Percentiles rank a stretch among this genome's conserved stretches.
phyloP scores from a whole-genome alignment of 441 rosid species.

The Corymbia citriodora region DNA sequence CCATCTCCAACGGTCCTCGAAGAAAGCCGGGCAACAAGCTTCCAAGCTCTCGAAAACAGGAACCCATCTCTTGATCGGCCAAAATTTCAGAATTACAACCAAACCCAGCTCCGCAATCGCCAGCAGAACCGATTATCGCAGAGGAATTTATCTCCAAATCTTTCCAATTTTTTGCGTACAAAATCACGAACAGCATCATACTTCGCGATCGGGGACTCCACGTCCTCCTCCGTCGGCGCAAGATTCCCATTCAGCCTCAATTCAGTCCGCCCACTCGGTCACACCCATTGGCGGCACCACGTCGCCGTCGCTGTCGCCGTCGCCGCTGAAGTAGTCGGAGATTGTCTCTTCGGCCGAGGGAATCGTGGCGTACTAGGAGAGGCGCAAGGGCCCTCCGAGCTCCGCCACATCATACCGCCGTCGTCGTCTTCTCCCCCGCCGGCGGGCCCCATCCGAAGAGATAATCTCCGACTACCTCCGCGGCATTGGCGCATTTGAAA shows the following conservation, averaged over 20 bases:
- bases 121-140: background rate
- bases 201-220: background rate
- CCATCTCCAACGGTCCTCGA: background rate
- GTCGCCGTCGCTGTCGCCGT: too few relatives aligned
- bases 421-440: background rate
- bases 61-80: background rate
- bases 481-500: background rate
- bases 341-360: background rate
- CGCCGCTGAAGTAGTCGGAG: background rate
- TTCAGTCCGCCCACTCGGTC: background rate
- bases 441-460: background rate
- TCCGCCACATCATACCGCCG: background rate
- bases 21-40: background rate
- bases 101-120: background rate
- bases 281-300: background rate
- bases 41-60: background rate
- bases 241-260: background rate
- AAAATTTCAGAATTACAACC: background rate
- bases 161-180: background rate
- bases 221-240: background rate
- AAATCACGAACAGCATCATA: background rate
- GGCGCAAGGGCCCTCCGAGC: background rate
- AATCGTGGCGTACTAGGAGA: background rate
- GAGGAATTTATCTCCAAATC: background rate
- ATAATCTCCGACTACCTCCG: background rate